Evolutionary conservation across 2,329 filamentous ascomycete species (phyloP).

Genomic region (Penicillium verrucosum): DNA sequence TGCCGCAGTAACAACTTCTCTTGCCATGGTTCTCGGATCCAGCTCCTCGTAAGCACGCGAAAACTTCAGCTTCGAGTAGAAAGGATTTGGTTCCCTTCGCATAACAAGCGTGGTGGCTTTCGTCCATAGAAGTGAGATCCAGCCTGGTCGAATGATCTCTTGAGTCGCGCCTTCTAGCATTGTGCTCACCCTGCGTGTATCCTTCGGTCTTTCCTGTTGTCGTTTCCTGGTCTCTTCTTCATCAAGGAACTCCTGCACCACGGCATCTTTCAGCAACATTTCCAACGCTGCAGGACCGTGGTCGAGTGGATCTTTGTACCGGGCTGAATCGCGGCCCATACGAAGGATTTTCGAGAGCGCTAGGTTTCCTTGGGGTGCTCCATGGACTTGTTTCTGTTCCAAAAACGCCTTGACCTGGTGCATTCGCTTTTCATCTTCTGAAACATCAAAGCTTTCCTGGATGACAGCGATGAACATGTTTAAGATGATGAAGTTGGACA

Average conservation of each 20-base stretch:
- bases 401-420: conserved; percentile 95
- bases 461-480: conserved; percentile 99
- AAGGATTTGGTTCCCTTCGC: conserved; percentile 82
- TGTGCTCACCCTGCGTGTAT: conserved; percentile 30
- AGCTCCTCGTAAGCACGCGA: conserved; percentile 70
- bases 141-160: conserved; percentile 54
- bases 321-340: conserved; percentile 59
- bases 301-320: conserved; percentile 75
- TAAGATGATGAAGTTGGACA: conserved; percentile 90
- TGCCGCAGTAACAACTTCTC: conserved; percentile 80
- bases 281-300: conserved; percentile 90
- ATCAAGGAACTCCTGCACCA: conserved; percentile 91
- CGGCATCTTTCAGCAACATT: conserved; percentile 93
- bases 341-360: conserved; percentile 58
- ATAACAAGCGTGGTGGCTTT: conserved; percentile 56
- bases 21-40: conserved; percentile 83
- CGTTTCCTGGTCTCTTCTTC: conserved; percentile 51
- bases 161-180: conserved; percentile 30
- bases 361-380: conserved; percentile 65
- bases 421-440: conserved; percentile 94
- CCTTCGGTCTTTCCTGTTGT: conserved; percentile 16
- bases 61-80: conserved; percentile 78
- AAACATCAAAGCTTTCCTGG: conserved; percentile 98
- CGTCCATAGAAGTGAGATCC: conserved; percentile 60
- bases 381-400: conserved; percentile 80